Percentiles rank a stretch among this genome's conserved stretches.
Conservation (phyloP, 2,329 filamentous ascomycete species). For the Calonectria leucothoes region DNA sequence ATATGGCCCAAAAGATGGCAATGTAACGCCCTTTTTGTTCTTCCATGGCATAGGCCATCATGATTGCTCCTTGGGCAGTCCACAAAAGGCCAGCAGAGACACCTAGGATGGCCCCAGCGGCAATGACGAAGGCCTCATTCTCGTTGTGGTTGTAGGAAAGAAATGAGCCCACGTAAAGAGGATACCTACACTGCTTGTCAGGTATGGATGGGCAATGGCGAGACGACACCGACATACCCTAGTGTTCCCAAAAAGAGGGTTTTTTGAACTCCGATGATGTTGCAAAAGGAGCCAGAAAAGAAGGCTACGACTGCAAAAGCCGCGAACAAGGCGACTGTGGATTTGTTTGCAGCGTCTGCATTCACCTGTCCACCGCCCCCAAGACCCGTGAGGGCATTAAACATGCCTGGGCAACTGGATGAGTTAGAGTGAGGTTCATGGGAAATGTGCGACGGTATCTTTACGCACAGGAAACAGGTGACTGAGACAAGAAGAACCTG, state of each 20-base stretch:
- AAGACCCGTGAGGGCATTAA: background rate
- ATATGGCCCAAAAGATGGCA: background rate
- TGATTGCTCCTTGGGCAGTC: conserved; percentile 1
- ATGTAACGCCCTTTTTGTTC: background rate
- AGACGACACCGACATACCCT: background rate
- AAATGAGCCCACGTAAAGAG: background rate
- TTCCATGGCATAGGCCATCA: background rate
- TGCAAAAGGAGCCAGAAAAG: background rate
- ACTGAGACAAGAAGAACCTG: background rate
- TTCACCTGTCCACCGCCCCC: background rate
- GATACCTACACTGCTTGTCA: background rate
- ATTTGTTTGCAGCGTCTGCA: background rate
- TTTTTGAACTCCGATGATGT: background rate
- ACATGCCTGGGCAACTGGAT: background rate
- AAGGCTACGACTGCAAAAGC: background rate
- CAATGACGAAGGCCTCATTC: background rate
- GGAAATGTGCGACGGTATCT: background rate
- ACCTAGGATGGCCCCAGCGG: background rate
- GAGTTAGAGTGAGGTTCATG: background rate
- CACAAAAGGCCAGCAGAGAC: background rate
- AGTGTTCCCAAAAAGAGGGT: background rate
- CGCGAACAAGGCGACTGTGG: background rate
- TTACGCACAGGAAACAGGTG: background rate
- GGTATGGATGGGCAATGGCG: background rate
- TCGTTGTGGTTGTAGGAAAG: conserved; percentile 1